Percentiles rank a stretch among this genome's conserved stretches.
phyloP scores from a whole-genome alignment of 495 filamentous ascomycete species.

The Eremomyces bilateralis region DNA sequence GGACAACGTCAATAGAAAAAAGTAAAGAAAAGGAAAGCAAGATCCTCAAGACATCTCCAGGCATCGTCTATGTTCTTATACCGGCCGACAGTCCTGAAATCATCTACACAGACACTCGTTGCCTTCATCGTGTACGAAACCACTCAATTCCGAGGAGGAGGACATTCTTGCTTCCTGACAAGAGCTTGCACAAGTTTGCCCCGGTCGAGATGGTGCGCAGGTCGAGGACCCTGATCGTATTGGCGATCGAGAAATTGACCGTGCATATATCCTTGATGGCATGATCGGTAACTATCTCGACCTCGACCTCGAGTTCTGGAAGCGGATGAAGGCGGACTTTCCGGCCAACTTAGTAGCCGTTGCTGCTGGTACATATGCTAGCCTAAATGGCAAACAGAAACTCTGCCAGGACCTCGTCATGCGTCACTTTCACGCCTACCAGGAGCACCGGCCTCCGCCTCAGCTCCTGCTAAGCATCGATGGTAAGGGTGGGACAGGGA shows the following conservation, averaged over 20 bases:
- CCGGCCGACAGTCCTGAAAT: too few relatives aligned
- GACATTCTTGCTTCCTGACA: background rate
- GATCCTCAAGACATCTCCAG: too few relatives aligned
- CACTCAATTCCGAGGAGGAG: background rate
- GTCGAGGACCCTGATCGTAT: background rate
- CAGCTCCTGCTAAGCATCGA: too few relatives aligned
- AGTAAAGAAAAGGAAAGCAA: too few relatives aligned
- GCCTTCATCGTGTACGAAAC: too few relatives aligned
- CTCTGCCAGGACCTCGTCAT: too few relatives aligned
- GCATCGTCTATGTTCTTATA: too few relatives aligned
- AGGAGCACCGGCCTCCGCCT: too few relatives aligned
- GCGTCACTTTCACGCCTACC: too few relatives aligned
- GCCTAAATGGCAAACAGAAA: background rate
- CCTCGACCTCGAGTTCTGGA: background rate
- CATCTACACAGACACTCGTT: too few relatives aligned
- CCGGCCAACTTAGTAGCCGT: background rate
- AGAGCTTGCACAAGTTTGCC: background rate
- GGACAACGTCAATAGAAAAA: too few relatives aligned
- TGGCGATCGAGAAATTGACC: background rate
- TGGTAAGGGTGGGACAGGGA: too few relatives aligned
- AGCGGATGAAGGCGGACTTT: background rate
- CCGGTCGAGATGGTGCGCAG: background rate
- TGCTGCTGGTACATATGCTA: background rate
- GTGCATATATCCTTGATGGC: background rate
- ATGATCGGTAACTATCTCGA: slow-evolving; percentile 1